Percentiles rank a stretch among this genome's conserved stretches.
These are phyloP conservation scores for Fomitopsis serialis DNA, from an alignment of 768 basidiomycete species.

Conservation along the genomic window DNA sequence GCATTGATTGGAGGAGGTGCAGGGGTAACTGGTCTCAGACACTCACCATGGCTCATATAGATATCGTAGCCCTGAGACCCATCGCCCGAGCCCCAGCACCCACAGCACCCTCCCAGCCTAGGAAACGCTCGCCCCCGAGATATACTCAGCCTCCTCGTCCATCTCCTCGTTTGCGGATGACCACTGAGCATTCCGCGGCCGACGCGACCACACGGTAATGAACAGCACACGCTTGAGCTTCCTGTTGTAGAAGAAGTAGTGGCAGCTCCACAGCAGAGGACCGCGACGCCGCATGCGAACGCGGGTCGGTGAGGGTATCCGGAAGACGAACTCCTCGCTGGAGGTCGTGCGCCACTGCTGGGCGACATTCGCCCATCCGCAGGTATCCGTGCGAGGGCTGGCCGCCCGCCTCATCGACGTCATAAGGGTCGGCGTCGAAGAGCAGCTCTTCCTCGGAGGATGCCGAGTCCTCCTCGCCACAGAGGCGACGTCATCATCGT, in stretches of 20 bases:
- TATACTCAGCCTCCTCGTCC: slow-evolving; percentile 22
- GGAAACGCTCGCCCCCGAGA: slow-evolving; percentile 54
- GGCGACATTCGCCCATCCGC: slow-evolving; percentile 17
- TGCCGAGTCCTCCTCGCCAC: slow-evolving; percentile 60
- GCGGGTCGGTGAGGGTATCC: slow-evolving; percentile 32
- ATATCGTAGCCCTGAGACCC: slow-evolving; percentile 37
- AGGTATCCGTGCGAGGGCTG: slow-evolving; percentile 3
- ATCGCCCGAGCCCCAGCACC: slow-evolving; percentile 83
- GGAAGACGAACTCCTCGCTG: slow-evolving; percentile 22
- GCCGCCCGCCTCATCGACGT: slow-evolving; percentile 47
- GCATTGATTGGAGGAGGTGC: neutral
- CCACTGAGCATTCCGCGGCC: slow-evolving; percentile 50
- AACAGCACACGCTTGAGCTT: slow-evolving; percentile 91
- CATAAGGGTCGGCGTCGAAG: slow-evolving; percentile 80
- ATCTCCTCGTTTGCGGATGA: slow-evolving; percentile 26
- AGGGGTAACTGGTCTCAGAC: neutral
- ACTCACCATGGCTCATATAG: neutral
- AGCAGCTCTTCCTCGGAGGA: slow-evolving; percentile 59
- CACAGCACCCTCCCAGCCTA: slow-evolving; percentile 71
- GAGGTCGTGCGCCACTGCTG: slow-evolving; percentile 23
- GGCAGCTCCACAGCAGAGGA: slow-evolving; percentile 89
- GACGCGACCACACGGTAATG: slow-evolving; percentile 87
- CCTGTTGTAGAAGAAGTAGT: slow-evolving; percentile 95
- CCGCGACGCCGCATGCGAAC: slow-evolving; percentile 57
- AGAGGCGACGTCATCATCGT: slow-evolving; percentile 69